A percentile compares a stretch with the other conserved stretches of the same genome.
Conservation (phyloP, 2,329 filamentous ascomycete genomes). For the Fusarium coicis region DNA sequence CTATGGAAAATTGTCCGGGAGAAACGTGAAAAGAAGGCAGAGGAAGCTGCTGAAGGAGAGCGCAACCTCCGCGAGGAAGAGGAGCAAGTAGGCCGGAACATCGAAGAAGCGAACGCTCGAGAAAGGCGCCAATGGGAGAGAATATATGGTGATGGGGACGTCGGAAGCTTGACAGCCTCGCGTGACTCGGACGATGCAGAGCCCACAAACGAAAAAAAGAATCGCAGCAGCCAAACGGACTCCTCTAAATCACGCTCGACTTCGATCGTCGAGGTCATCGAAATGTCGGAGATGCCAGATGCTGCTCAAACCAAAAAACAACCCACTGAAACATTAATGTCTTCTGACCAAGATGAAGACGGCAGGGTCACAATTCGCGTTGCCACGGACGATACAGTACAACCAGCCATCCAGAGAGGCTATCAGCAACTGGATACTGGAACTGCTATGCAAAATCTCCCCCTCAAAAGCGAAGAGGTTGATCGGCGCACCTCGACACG, state of each 20-base stretch:
- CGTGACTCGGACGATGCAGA: slow-evolving; percentile 64
- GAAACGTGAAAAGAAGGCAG: slow-evolving; percentile 64
- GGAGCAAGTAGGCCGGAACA: slow-evolving; percentile 73
- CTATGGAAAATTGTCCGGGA: slow-evolving; percentile 85
- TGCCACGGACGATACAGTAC: slow-evolving; percentile 59
- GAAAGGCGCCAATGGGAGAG: slow-evolving; percentile 81
- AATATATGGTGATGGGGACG: slow-evolving; percentile 72
- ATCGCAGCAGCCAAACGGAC: slow-evolving; percentile 49
- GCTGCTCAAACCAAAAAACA: slow-evolving; percentile 43
- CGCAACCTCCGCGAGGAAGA: slow-evolving; percentile 72
- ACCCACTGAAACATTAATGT: slow-evolving; percentile 53
- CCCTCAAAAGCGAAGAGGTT: slow-evolving; percentile 17
- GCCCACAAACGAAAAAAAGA: slow-evolving; percentile 58
- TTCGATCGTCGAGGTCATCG: slow-evolving; percentile 60
- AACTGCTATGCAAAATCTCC: slow-evolving; percentile 14
- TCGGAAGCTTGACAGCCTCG: slow-evolving; percentile 49
- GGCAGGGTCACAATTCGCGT: slow-evolving; percentile 65
- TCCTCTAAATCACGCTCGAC: slow-evolving; percentile 49
- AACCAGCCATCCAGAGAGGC: slow-evolving; percentile 33
- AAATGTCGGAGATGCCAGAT: slow-evolving; percentile 63
- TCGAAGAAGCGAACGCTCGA: slow-evolving; percentile 70
- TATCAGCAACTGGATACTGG: slow-evolving; percentile 39
- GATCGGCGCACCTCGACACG: slow-evolving; percentile 39
- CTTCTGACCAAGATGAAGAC: slow-evolving; percentile 54
- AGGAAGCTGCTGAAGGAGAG: slow-evolving; percentile 61